Evolutionary conservation across 306 rosid species (phyloP), one percentile per base, ranked within the genome.

Genomic region (Prunus salicina): DNA sequence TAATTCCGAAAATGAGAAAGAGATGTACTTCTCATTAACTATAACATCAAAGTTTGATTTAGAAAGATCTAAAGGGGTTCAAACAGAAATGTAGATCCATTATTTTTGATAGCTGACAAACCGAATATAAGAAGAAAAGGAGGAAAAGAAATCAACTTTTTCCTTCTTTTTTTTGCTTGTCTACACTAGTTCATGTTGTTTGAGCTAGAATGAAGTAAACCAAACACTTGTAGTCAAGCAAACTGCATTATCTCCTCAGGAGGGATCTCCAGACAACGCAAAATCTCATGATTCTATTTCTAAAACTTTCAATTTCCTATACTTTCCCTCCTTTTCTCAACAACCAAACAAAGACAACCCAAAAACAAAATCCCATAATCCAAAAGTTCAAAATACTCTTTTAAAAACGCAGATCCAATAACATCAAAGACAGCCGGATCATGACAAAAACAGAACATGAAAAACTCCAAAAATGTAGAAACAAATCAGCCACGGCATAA

Each of bases 341-440:
- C 20, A 80, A 77, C 77, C 64, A 78, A 87, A 64, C 64, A 64
- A 11, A 49, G 70, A 69, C 34, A 32, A 6, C 20, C 5, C 55
- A 8, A 22, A 67, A 27, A 53, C 18, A 60, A 19, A 41, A 14
- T 5, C 18, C 24, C 15, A 52, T n/a, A 69, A 52, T 38, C 50
- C 67, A 60, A 79, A 64, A 74, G 46, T 3, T 43, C 9, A 50
- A 77, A 25, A 58, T 14, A 11, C 22, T 65, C 11, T 25, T 20
- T 46, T 14, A 24, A 56, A 30, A 67, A 13, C 0, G 47, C 58
- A 63, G 76, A 74, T 71, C 75, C 73, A 62, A 43, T 28, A 47
- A 77, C 67, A 74, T 38, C 2, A 8, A 38, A 64, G 50, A 45
- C 20, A 58, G 28, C 64, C 51, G 70, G 86, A 89, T 89, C 90